Evolutionary conservation across 495 filamentous ascomycete genomes (phyloP), one percentile per base, ranked within the genome.

Genomic region (Chaetomium tenue): DNA sequence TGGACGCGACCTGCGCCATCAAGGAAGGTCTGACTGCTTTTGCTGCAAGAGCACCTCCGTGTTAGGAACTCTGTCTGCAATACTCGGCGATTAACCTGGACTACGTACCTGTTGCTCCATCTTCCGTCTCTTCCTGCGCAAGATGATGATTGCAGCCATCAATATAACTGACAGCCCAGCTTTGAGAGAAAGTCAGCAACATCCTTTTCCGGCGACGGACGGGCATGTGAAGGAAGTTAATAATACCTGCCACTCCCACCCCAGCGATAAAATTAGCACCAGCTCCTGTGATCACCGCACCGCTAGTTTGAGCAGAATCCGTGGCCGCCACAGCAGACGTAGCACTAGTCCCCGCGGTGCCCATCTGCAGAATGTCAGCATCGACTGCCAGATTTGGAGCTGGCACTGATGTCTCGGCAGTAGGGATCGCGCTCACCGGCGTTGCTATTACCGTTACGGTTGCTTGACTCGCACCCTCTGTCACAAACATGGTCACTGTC

Each of bases 71-170:
- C 42, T 18, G 42, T 46, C 15, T 8, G 42, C 42, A 46, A 46
- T 18, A 46, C 42, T 46, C 42, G 42, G 42, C 42, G 42, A 46
- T 46, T 46, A 46, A 46, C 42, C 42, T 18, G 2, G 18, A 15
- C 42, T 46, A 46, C 42, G 42, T 46, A 46, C 42, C 42, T 46
- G 42, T 46, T 46, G 42, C 42, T n/a, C 42, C 42, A n/a, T 46
- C 42, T 46, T 46, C 42, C n/a, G 13, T 46, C 42, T 46, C 42
- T 46, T 46, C 6, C 42, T 58, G 42, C 42, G 42, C 42, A n/a
- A 46, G 8, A 46, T 46, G 42, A 46, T 46, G 42, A 46, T 46
- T 46, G 42, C 42, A n/a, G n/a, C 15, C 42, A 46, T 15, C 42
- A 6, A 8, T 46, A 46, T 8, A 46, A 46, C 42, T 46, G 42